A percentile compares a stretch with the other conserved stretches of the same genome.
Conservation (phyloP, 306 rosid genomes). For the Quercus robur region DNA sequence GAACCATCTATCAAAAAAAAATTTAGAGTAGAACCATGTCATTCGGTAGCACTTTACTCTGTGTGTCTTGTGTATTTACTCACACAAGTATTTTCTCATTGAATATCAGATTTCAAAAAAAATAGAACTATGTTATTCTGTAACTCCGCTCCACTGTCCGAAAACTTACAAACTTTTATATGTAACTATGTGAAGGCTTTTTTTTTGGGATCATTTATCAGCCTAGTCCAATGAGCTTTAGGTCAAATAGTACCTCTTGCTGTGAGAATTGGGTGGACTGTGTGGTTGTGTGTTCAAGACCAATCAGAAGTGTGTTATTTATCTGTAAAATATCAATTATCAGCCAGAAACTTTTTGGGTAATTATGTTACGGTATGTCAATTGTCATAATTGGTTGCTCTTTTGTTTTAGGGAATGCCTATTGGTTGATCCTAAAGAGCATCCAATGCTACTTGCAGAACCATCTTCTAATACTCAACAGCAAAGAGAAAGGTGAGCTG, state of each 20-base stretch:
- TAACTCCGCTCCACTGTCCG: neutral
- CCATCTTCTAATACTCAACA: conserved; percentile 87
- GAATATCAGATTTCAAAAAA: no score
- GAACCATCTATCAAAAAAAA: no score
- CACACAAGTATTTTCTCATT: no score
- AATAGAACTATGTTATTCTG: no score
- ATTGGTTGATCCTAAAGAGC: conserved; percentile 90
- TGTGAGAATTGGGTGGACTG: neutral
- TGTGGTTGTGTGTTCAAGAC: neutral
- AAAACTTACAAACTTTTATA: neutral
- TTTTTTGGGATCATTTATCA: neutral
- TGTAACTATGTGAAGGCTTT: neutral
- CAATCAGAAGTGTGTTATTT: neutral
- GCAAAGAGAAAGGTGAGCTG: conserved; percentile 80
- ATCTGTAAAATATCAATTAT: neutral
- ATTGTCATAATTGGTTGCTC: neutral
- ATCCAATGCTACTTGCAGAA: conserved; percentile 98
- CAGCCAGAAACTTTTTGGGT: neutral
- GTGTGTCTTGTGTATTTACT: no score
- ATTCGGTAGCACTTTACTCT: no score
- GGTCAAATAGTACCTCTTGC: neutral
- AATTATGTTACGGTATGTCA: conserved; percentile 8
- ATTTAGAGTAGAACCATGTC: no score
- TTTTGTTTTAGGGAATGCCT: conserved; percentile 72
- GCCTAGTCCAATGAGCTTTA: neutral